phyloP scores from a whole-genome alignment of 148 eudicot genomes.

The Rhododendron simsii region DNA sequence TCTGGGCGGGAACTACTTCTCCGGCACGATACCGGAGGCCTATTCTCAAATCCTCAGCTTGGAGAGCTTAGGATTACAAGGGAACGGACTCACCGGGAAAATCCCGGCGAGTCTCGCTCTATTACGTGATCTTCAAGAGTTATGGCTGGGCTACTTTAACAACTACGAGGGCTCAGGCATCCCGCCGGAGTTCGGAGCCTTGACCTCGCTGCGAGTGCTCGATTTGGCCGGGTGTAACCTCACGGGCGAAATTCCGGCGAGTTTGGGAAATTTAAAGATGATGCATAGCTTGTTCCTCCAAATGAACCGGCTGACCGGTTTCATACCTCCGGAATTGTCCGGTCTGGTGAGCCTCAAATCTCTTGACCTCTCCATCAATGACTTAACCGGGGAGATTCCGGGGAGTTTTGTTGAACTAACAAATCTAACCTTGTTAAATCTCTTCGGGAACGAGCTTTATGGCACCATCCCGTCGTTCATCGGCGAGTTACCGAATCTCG shows the following conservation, averaged over 20 bases:
- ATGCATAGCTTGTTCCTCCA: constrained; percentile 56
- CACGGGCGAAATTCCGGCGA: constrained; percentile 52
- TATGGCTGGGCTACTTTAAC: constrained; percentile 43
- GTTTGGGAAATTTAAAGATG: constrained; percentile 39
- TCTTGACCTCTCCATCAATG: constrained; percentile 40
- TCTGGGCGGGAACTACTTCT: constrained; percentile 73
- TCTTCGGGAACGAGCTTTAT: constrained; percentile 40
- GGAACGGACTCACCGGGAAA: constrained; percentile 49
- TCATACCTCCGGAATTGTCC: constrained; percentile 44
- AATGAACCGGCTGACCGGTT: constrained; percentile 40
- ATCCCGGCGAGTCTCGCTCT: constrained; percentile 45
- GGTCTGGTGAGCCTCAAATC: constrained; percentile 34
- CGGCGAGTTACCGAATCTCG: constrained; percentile 46
- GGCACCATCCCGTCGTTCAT: constrained; percentile 46
- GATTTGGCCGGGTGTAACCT: constrained; percentile 49
- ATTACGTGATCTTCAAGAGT: constrained; percentile 18
- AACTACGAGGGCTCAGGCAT: constrained; percentile 49
- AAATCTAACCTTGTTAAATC: constrained; percentile 39
- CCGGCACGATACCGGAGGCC: constrained; percentile 58
- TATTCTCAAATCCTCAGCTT: constrained; percentile 37
- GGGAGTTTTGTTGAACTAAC: constrained; percentile 31
- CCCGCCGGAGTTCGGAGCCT: constrained; percentile 54
- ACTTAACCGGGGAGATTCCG: constrained; percentile 48
- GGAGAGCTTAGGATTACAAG: constrained; percentile 36
- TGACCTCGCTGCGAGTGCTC: constrained; percentile 25